Evolutionary conservation across 2,329 filamentous ascomycete genomes (phyloP).

Genomic region (Fusarium irregulare): DNA sequence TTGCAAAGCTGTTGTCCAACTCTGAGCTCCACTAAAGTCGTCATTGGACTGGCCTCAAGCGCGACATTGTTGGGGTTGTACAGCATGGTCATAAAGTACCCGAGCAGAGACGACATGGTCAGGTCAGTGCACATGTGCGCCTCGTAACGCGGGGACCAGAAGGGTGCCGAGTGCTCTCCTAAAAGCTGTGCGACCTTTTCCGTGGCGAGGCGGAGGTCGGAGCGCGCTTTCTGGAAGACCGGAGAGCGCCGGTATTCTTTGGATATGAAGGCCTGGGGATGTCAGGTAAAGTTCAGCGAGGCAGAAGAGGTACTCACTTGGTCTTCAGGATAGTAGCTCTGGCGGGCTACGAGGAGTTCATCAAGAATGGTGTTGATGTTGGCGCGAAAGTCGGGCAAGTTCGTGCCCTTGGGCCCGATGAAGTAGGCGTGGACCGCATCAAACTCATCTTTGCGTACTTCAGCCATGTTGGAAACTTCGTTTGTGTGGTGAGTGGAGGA

Average conservation of each 20-base stretch:
- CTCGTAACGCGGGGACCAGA: slow-evolving; percentile 60
- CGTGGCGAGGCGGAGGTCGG: slow-evolving; percentile 51
- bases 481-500: too few relatives aligned
- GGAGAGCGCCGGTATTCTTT: slow-evolving; percentile 49
- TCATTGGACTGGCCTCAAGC: slow-evolving; percentile 58
- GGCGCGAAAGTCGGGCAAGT: slow-evolving; percentile 54
- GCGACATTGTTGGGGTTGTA: slow-evolving; percentile 63
- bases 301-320: slow-evolving; percentile 37
- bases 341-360: slow-evolving; percentile 49
- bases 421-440: slow-evolving; percentile 53
- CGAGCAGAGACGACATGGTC: slow-evolving; percentile 56
- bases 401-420: slow-evolving; percentile 57
- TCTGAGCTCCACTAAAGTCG: slow-evolving; percentile 57
- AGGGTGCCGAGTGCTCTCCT: slow-evolving; percentile 58
- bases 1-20: slow-evolving; percentile 59
- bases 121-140: slow-evolving; percentile 60
- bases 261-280: slow-evolving; percentile 50
- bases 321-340: slow-evolving; percentile 52
- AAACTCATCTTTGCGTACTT: slow-evolving; percentile 30
- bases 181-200: slow-evolving; percentile 52
- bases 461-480: slow-evolving; percentile 6
- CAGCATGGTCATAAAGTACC: slow-evolving; percentile 62
- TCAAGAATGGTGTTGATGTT: slow-evolving; percentile 56
- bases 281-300: neutral
- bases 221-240: slow-evolving; percentile 50